Percentiles rank a stretch among this genome's conserved stretches.
Evolutionary conservation across 2,329 filamentous ascomycete species (phyloP).

Genomic region (Cladosporium sp.): DNA sequence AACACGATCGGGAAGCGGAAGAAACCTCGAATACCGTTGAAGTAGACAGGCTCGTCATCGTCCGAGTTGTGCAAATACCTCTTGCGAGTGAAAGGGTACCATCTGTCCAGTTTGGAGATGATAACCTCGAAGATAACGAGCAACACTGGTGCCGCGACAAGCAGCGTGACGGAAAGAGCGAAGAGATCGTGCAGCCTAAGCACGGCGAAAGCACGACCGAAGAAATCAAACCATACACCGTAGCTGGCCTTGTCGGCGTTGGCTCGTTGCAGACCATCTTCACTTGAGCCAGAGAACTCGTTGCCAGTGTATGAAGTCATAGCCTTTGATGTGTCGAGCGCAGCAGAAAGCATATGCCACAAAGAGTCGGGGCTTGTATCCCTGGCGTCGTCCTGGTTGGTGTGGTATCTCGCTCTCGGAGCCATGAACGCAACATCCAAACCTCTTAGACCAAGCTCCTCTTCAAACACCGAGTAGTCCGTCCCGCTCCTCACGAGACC

Average conservation of each 20-base stretch:
- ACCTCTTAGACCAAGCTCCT: conserved; percentile 76
- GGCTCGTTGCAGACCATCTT: conserved; percentile 42
- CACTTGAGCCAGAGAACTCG: conserved; percentile 62
- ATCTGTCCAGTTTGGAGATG: conserved; percentile 71
- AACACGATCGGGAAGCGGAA: conserved; percentile 81
- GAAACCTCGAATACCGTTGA: conserved; percentile 79
- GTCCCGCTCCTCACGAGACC: conserved; percentile 82
- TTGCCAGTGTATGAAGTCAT: conserved; percentile 62
- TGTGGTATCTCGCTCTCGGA: conserved; percentile 86
- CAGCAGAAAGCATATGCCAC: conserved; percentile 93
- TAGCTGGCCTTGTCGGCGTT: conserved; percentile 51
- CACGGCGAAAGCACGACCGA: conserved; percentile 75
- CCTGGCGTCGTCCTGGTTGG: conserved; percentile 78
- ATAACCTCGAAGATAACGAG: conserved; percentile 69
- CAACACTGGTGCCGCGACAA: conserved; percentile 75
- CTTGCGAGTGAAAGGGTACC: conserved; percentile 79
- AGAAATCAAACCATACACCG: conserved; percentile 92
- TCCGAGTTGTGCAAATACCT: conserved; percentile 61
- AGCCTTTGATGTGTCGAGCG: conserved; percentile 70
- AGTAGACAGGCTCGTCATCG: conserved; percentile 57
- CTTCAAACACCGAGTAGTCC: conserved; percentile 82
- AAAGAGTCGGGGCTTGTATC: conserved; percentile 72
- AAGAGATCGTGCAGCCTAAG: conserved; percentile 82
- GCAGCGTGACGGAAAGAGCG: conserved; percentile 78
- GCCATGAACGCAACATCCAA: conserved; percentile 90